phyloP scores from a whole-genome alignment of 2,329 filamentous ascomycete species.

The Colletotrichum navitas region DNA sequence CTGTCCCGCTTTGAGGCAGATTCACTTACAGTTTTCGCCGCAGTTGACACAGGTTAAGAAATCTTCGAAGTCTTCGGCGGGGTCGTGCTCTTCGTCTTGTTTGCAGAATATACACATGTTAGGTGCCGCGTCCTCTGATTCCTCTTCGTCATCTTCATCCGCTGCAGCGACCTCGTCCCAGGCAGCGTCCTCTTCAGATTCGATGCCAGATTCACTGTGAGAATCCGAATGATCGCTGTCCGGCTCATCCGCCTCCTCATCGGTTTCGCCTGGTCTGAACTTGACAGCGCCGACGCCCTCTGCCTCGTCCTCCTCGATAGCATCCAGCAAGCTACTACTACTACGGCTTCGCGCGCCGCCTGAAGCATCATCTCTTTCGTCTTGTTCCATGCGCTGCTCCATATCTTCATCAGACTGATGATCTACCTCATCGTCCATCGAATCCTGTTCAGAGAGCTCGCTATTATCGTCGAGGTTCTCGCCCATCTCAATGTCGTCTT shows the following conservation, averaged over 20 bases:
- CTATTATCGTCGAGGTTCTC: slow-evolving; percentile 40
- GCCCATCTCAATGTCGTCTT: slow-evolving; percentile 55
- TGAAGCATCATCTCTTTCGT: slow-evolving; percentile 47
- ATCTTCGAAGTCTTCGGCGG: slow-evolving; percentile 83
- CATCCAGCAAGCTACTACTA: slow-evolving; percentile 40
- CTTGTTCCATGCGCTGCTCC: slow-evolving; percentile 49
- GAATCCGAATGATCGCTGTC: slow-evolving; percentile 60
- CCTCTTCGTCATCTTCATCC: slow-evolving; percentile 69
- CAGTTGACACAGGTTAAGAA: slow-evolving; percentile 83
- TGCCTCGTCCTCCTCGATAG: slow-evolving; percentile 53
- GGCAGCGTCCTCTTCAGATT: slow-evolving; percentile 68
- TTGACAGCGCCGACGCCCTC: slow-evolving; percentile 71
- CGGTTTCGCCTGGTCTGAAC: slow-evolving; percentile 64
- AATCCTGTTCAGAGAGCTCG: slow-evolving; percentile 56
- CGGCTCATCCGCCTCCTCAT: slow-evolving; percentile 57
- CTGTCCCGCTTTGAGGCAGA: neutral
- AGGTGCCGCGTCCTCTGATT: slow-evolving; percentile 63
- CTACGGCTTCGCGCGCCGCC: slow-evolving; percentile 20
- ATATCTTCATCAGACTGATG: slow-evolving; percentile 54
- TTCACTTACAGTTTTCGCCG: slow-evolving; percentile 81
- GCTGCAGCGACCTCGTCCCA: slow-evolving; percentile 70
- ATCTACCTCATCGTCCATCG: slow-evolving; percentile 55
- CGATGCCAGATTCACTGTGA: slow-evolving; percentile 64
- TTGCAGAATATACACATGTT: slow-evolving; percentile 79
- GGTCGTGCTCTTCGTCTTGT: slow-evolving; percentile 85